Evolutionary conservation across 1,284 basidiomycete genomes (phyloP).

Genomic region (Nidula niveotomentosa): DNA sequence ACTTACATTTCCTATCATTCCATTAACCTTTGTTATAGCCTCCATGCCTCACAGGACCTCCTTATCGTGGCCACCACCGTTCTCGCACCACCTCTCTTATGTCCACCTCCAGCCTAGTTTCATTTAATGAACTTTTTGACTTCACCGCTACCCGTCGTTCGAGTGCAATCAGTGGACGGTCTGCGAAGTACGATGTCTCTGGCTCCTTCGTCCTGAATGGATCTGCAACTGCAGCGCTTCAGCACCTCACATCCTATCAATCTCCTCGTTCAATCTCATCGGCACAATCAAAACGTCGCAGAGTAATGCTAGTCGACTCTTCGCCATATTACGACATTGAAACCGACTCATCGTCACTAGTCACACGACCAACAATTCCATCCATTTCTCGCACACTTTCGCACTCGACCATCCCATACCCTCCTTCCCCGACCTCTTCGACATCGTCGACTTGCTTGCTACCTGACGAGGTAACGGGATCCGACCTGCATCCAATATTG

Average conservation of each 20-base stretch:
- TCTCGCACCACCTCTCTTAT: constrained; percentile 20
- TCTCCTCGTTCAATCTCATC: constrained; percentile 3
- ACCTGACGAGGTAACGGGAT: constrained; percentile 16
- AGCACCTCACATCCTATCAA: constrained; percentile 14
- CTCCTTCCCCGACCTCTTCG: constrained; percentile 19
- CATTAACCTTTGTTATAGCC: too few species aligned
- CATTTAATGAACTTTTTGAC: constrained; percentile 20
- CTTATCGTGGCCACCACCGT: constrained; percentile 6
- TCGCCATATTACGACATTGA: background rate
- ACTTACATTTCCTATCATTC: too few species aligned
- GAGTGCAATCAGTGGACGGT: constrained; percentile 20
- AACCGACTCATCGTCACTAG: constrained; percentile 2
- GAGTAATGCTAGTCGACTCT: constrained; percentile 16
- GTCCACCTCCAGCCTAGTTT: constrained; percentile 22
- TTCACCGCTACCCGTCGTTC: constrained; percentile 25
- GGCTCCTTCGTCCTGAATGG: constrained; percentile 49
- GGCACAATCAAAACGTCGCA: constrained; percentile 10
- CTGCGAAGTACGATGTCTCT: constrained; percentile 32
- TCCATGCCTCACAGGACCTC: background rate
- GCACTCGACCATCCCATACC: constrained; percentile 21
- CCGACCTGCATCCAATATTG: constrained; percentile 47
- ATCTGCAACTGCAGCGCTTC: constrained; percentile 30
- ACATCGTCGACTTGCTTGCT: constrained; percentile 19
- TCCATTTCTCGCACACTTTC: constrained; percentile 30
- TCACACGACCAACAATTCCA: constrained; percentile 23